These are phyloP conservation scores for Cryptococcus wingfieldii DNA, from an alignment of 1,284 basidiomycete species.

Conservation along the genomic window DNA sequence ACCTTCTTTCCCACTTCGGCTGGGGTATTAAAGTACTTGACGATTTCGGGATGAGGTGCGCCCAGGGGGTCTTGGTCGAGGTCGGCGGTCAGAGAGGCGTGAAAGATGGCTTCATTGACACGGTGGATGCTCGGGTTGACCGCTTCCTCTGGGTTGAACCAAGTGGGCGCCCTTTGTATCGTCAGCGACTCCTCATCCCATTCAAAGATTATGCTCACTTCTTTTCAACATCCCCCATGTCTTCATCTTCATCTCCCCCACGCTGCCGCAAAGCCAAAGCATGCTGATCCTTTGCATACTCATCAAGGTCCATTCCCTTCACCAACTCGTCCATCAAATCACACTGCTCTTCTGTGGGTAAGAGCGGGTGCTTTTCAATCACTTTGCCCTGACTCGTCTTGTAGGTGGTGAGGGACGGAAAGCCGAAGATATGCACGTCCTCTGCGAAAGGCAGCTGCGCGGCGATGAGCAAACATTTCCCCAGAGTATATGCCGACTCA, in stretches of 20 bases:
- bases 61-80: constrained; percentile 69
- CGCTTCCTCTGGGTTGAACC: constrained; percentile 72
- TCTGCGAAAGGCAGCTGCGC: constrained; percentile 87
- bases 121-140: constrained; percentile 89
- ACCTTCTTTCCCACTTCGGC: constrained; percentile 61
- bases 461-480: neutral
- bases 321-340: constrained; percentile 81
- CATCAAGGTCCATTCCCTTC: constrained; percentile 73
- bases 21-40: constrained; percentile 78
- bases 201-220: constrained; percentile 7
- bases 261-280: constrained; percentile 12
- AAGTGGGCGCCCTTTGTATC: constrained; percentile 57
- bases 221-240: constrained; percentile 16
- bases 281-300: constrained; percentile 43
- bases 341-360: constrained; percentile 75
- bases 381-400: constrained; percentile 70
- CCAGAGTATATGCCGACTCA: constrained; percentile 41
- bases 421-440: constrained; percentile 80
- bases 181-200: neutral
- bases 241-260: constrained; percentile 4
- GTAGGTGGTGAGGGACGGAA: constrained; percentile 73
- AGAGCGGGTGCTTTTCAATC: constrained; percentile 68
- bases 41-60: constrained; percentile 75
- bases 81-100: constrained; percentile 71
- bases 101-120: constrained; percentile 86